Conservation (phyloP, 768 basidiomycete genomes). For the Phanerodontia chrysosporium region DNA sequence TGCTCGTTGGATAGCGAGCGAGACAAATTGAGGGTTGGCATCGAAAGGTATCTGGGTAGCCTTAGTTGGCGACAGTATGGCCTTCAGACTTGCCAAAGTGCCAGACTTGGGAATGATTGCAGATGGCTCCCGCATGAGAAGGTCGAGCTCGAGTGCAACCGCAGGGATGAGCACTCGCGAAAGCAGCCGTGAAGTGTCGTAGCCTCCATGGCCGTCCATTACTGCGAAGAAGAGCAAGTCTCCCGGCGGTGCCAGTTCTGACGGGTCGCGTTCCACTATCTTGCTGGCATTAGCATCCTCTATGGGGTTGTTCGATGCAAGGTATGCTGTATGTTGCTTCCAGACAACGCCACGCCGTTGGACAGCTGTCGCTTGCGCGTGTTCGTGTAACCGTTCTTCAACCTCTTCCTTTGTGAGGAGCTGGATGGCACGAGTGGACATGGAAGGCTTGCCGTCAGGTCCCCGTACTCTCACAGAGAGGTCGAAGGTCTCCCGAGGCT, state of each 20-base stretch:
- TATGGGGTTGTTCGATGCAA: conserved; percentile 86
- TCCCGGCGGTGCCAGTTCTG: conserved; percentile 56
- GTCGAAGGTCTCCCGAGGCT: conserved; percentile 45
- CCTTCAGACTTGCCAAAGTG: conserved; percentile 34
- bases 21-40: conserved; percentile 49
- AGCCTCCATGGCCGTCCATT: conserved; percentile 89
- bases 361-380: conserved; percentile 43
- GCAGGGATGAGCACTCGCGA: conserved; percentile 82
- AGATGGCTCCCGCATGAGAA: conserved; percentile 39
- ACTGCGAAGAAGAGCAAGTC: conserved; percentile 84
- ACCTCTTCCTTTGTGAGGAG: conserved; percentile 52
- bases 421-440: conserved; percentile 48
- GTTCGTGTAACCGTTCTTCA: conserved; percentile 54
- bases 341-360: conserved; percentile 55
- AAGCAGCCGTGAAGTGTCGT: conserved; percentile 78
- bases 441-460: conserved; percentile 56
- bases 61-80: conserved; percentile 33
- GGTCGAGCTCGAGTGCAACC: conserved; percentile 70
- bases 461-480: conserved; percentile 50
- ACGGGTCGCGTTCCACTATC: conserved; percentile 57
- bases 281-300: conserved; percentile 83
- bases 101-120: conserved; percentile 24
- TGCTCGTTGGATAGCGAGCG: conserved; percentile 67
- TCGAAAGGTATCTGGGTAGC: conserved; percentile 29
- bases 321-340: conserved; percentile 73